phyloP scores from a whole-genome alignment of 306 rosid species.

The Sicyos baderoa region DNA sequence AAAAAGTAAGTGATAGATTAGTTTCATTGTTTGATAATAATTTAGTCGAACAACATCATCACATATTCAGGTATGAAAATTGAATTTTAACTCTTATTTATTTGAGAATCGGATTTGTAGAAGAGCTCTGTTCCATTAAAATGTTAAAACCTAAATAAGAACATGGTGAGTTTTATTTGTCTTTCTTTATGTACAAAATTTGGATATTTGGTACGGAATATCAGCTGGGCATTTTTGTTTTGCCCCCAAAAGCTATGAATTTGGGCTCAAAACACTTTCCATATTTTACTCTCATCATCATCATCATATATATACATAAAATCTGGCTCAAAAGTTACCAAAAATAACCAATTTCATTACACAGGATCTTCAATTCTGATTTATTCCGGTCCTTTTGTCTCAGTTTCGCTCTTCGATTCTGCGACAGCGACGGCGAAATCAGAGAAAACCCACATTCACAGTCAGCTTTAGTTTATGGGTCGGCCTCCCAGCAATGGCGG shows the following conservation, averaged over 20 bases:
- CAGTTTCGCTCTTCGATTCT: neutral
- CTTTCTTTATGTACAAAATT: neutral
- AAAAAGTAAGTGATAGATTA: no score
- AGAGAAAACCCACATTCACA: neutral
- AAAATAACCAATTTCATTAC: constrained; percentile 7
- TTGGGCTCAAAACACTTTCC: no score
- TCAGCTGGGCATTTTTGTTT: no score
- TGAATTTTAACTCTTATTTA: no score
- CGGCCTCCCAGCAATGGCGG: constrained; percentile 94
- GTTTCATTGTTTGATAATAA: no score
- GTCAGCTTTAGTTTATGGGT: constrained; percentile 46
- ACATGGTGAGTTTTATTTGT: neutral
- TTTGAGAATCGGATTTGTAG: no score
- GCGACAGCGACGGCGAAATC: constrained; percentile 20
- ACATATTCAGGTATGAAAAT: no score
- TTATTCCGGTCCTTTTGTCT: constrained; percentile 5
- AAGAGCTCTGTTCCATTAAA: no score
- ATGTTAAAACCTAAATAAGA: neutral
- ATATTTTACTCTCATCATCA: no score
- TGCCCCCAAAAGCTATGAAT: no score
- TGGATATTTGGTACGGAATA: constrained; percentile 10
- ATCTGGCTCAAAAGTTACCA: neutral
- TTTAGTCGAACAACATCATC: no score
- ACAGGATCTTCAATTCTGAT: constrained; percentile 17
- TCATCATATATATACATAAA: neutral